phyloP scores from a whole-genome alignment of 768 basidiomycete species.

The Lentinula sp. region DNA sequence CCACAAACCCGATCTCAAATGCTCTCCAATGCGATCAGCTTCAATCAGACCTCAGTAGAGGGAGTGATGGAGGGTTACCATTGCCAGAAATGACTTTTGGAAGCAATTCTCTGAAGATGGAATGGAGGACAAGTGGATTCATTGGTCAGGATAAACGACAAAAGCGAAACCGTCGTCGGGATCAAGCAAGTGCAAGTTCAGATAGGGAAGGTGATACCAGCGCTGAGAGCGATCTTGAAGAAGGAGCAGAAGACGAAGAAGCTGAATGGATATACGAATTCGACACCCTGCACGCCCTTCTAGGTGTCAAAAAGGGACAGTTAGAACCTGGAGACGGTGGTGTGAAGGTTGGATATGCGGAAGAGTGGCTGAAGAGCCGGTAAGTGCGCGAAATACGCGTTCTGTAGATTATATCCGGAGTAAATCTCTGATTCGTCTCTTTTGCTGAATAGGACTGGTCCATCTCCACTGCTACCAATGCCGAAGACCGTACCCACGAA shows the following conservation, averaged over 20 bases:
- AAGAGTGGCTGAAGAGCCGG: conserved; percentile 91
- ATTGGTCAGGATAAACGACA: neutral
- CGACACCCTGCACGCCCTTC: conserved; percentile 60
- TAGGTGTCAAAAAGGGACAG: conserved; percentile 68
- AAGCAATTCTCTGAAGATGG: conserved; percentile 65
- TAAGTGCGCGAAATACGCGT: conserved; percentile 23
- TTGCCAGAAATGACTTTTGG: conserved; percentile 98
- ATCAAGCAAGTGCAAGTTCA: neutral
- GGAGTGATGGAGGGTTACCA: conserved; percentile 35
- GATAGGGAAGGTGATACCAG: neutral
- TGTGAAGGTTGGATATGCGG: conserved; percentile 92
- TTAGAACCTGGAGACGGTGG: conserved; percentile 80
- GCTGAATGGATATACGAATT: conserved; percentile 54
- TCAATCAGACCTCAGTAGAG: conserved; percentile 45
- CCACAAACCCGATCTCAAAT: conserved; percentile 76
- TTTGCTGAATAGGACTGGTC: conserved; percentile 50
- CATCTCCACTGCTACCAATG: conserved; percentile 57
- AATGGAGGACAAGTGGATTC: conserved; percentile 54
- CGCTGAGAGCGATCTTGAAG: neutral
- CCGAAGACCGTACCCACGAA: conserved; percentile 73
- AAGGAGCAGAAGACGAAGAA: neutral
- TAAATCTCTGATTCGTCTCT: conserved; percentile 11
- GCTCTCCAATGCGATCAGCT: conserved; percentile 68
- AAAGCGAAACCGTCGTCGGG: neutral
- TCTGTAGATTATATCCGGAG: neutral